Evolutionary conservation across 305 asterid genomes (phyloP).

Genomic region (Solanum aculeatissimum): DNA sequence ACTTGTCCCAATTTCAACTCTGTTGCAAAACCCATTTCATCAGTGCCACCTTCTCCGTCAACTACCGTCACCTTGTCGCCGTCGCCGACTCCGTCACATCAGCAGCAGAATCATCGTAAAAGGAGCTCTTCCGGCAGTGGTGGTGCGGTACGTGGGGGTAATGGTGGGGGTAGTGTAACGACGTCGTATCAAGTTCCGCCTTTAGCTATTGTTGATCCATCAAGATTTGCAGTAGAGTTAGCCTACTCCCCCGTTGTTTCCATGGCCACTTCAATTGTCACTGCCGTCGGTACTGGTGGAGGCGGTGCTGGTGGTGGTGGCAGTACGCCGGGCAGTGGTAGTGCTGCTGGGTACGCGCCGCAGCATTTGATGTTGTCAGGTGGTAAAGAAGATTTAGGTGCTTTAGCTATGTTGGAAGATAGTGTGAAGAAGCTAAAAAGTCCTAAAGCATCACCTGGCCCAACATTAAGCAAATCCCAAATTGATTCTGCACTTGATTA

Average conservation of each 20-base stretch:
- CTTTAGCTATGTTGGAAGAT: conserved; percentile 75
- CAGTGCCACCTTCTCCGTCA: conserved; percentile 28
- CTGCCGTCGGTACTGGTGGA: conserved; percentile 8
- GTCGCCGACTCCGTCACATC: conserved; percentile 4
- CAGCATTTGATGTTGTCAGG: conserved; percentile 68
- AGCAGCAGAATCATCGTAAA: conserved; percentile 43
- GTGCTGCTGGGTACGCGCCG: conserved; percentile 22
- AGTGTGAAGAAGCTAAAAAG: conserved; percentile 80
- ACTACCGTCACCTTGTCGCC: conserved; percentile 10
- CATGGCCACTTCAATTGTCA: conserved; percentile 20
- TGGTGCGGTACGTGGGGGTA: conserved; percentile 4
- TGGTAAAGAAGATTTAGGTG: conserved; percentile 89
- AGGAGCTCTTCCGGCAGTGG: conserved; percentile 16
- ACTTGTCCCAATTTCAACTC: conserved; percentile 85
- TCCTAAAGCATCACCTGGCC: conserved; percentile 51
- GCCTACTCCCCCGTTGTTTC: conserved; percentile 37
- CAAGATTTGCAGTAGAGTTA: conserved; percentile 51
- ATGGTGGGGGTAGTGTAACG: conserved; percentile 2
- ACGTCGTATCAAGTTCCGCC: conserved; percentile 29
- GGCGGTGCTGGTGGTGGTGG: conserved; percentile 5
- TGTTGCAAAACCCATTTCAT: conserved; percentile 48
- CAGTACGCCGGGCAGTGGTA: neutral
- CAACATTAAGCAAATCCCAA: conserved; percentile 51
- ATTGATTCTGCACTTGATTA: conserved; percentile 57
- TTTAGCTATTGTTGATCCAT: conserved; percentile 55